Conservation (phyloP, 2,329 filamentous ascomycete genomes). For the Epichloe elymi region DNA sequence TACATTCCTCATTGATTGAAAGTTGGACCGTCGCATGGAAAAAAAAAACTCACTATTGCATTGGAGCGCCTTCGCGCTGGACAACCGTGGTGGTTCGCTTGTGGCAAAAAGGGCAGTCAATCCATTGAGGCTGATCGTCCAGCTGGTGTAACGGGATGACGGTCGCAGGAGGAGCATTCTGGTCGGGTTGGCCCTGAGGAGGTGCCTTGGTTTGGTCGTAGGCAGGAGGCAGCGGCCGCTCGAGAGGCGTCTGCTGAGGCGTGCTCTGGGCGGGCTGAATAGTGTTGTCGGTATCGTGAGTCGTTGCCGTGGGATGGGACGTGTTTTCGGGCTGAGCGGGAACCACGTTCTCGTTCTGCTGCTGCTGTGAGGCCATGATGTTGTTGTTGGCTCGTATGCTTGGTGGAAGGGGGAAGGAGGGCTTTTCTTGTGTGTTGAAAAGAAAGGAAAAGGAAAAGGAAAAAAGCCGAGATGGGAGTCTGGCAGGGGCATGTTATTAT, state of each 20-base stretch:
- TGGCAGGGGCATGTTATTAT: no score
- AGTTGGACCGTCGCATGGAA: no score
- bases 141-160: slow-evolving; percentile 13
- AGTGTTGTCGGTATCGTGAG: neutral
- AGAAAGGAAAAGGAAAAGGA: no score
- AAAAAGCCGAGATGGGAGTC: no score
- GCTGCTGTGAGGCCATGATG: neutral
- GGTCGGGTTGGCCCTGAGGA: neutral
- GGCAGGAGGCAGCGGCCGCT: neutral
- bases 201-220: slow-evolving; percentile 1
- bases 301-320: neutral
- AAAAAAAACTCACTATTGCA: slow-evolving; percentile 13
- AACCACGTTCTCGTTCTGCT: neutral
- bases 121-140: slow-evolving; percentile 13
- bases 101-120: slow-evolving; percentile 20
- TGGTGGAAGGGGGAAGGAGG: neutral
- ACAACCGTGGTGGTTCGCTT: slow-evolving; percentile 12
- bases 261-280: neutral
- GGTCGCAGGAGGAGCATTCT: neutral
- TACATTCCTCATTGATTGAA: no score
- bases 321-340: neutral
- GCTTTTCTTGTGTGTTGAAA: no score
- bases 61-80: slow-evolving; percentile 12
- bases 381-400: neutral
- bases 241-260: neutral